These are phyloP conservation scores for Aspergillus hortae DNA, from an alignment of 2,329 filamentous ascomycete genomes.

Conservation along the genomic window DNA sequence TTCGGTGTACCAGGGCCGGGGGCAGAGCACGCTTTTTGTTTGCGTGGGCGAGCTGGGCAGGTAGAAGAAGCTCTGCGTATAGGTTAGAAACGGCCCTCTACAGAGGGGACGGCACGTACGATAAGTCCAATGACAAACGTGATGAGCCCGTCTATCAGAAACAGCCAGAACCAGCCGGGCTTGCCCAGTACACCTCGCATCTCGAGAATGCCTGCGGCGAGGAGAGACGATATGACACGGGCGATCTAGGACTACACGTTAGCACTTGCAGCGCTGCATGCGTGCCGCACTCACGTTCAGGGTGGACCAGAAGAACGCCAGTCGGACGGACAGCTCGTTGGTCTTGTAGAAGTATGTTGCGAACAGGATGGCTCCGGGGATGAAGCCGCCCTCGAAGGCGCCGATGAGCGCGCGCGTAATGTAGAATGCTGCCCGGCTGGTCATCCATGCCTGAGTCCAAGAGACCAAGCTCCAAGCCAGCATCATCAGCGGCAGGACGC, in stretches of 20 bases:
- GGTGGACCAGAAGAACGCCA: slow-evolving; percentile 44
- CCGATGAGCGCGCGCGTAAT: slow-evolving; percentile 40
- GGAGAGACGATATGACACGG: slow-evolving; percentile 35
- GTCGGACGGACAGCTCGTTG: slow-evolving; percentile 39
- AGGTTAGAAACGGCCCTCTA: neutral
- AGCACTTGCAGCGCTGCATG: neutral
- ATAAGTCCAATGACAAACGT: slow-evolving; percentile 42
- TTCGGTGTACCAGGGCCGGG: slow-evolving; percentile 24
- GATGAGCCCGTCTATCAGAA: slow-evolving; percentile 43
- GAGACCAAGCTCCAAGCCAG: slow-evolving; percentile 45
- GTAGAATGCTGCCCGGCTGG: slow-evolving; percentile 32
- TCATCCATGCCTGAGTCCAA: slow-evolving; percentile 33
- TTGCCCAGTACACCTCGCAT: slow-evolving; percentile 41
- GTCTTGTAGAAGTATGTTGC: slow-evolving; percentile 43
- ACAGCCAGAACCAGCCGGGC: slow-evolving; percentile 42
- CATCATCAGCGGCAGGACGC: slow-evolving; percentile 46
- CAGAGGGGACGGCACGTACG: slow-evolving; percentile 22
- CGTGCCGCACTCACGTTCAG: slow-evolving; percentile 22
- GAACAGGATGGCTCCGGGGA: slow-evolving; percentile 37
- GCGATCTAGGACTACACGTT: slow-evolving; percentile 12
- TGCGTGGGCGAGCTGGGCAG: slow-evolving; percentile 26
- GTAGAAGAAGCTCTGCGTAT: slow-evolving; percentile 22
- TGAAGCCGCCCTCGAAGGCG: slow-evolving; percentile 36
- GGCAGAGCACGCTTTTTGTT: slow-evolving; percentile 22
- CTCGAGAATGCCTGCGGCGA: slow-evolving; percentile 40